Evolutionary conservation across 1,284 basidiomycete genomes (phyloP), one percentile per base, ranked within the genome.

Genomic region (Trametes polyzona): DNA sequence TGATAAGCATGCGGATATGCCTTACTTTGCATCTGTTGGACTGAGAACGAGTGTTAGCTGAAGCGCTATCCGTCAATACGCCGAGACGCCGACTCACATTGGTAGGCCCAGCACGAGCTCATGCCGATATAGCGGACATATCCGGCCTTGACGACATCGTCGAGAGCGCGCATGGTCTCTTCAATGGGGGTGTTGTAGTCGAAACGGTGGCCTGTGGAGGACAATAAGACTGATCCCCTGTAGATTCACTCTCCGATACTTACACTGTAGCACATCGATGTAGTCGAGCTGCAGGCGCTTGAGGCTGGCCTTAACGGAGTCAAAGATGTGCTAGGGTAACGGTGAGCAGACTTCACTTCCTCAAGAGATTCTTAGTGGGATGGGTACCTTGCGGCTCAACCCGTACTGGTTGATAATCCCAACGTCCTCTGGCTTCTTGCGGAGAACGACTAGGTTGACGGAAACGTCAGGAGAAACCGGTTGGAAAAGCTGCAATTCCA

Each of bases 121-220:
- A 84, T 87, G 42, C 88, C 87, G 54, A 89, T 80, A 71, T 90
- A 90, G 11, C 86, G 76, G 12, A 82, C 87, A 57, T 81, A 82
- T 3, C 87, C 87, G 0, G 78, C 78, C 66, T 87, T 69, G 17
- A 88, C 84, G 19, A 89, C 80, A 58, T 88, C 87, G 61, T 88
- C 84, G 1, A 89, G 76, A 3, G 87, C 87, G 73, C 84, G 80
- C 87, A 90, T 66, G 7, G 69, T 70, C 58, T 71, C 70, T 30
- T 68, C 70, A 14, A 71, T 68, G 5, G 70, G 69, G 0, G 70
- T 71, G 42, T 59, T 52, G 33, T 65, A 60, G 51, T 71, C 69
- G 47, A 70, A 71, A 3, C 69, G 56, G 39, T 70, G 69, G 47
- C 68, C 68, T 57, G 70, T 73, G 62, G 36, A 78, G 78, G 0